Conservation (phyloP, 2,329 filamentous ascomycete species). For the Pyricularia sp. region DNA sequence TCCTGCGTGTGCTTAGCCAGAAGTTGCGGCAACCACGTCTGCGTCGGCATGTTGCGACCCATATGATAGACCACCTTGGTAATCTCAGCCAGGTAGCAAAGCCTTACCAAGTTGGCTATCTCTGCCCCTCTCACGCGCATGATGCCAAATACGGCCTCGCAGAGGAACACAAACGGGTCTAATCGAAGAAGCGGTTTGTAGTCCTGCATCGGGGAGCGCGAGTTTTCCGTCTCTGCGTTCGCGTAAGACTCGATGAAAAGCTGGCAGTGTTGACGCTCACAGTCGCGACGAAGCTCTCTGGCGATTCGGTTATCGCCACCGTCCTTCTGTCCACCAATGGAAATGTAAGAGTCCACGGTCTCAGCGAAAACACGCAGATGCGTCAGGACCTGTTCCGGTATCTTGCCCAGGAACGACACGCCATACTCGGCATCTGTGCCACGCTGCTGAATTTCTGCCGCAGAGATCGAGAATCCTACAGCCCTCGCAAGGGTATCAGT, state of each 20-base stretch:
- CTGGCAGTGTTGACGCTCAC: conserved; percentile 64
- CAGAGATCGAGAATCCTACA: conserved; percentile 77
- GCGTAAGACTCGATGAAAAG: conserved; percentile 58
- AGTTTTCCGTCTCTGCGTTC: conserved; percentile 28
- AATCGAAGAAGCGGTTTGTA: conserved; percentile 52
- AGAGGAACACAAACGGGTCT: conserved; percentile 73
- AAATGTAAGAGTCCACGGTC: conserved; percentile 76
- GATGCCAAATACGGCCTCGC: conserved; percentile 66
- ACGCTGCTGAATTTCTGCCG: conserved; percentile 85
- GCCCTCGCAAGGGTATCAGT: conserved; percentile 54
- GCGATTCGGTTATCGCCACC: conserved; percentile 51
- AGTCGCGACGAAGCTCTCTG: conserved; percentile 57
- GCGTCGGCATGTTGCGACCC: conserved; percentile 41
- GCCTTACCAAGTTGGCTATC: conserved; percentile 66
- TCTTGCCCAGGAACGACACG: conserved; percentile 69
- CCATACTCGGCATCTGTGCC: conserved; percentile 68
- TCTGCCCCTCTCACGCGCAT: conserved; percentile 60
- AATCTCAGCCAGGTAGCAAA: conserved; percentile 88
- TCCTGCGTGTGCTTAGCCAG: conserved; percentile 27
- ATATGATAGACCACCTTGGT: conserved; percentile 65
- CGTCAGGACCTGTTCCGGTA: conserved; percentile 74
- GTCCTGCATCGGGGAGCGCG: conserved; percentile 31
- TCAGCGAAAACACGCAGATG: conserved; percentile 84
- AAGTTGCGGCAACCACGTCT: conserved; percentile 38
- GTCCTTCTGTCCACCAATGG: conserved; percentile 60